Evolutionary conservation across 2,329 filamentous ascomycete species (phyloP), one percentile per base, ranked within the genome.

Genomic region (Arthrobotrys sphaeroides): DNA sequence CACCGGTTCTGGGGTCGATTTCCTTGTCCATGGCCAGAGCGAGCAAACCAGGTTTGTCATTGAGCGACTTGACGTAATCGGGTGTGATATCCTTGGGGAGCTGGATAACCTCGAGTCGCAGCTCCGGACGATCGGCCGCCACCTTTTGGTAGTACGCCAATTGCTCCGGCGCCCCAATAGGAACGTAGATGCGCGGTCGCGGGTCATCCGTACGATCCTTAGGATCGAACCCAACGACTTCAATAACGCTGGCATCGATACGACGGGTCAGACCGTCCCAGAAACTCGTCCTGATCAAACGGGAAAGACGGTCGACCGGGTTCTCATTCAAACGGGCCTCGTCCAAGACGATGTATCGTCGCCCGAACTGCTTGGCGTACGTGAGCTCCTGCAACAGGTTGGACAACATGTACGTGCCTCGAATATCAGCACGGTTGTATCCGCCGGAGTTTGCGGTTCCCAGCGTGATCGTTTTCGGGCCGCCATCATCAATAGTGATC

Each of bases 201-300:
- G 93, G 94, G 80, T 98, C 91, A 69, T 87, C 87, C 1, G 94
- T 98, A 93, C 94, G 97, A 82, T 98, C 94, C 83, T 99, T 98
- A 43, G 94, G 92, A 81, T 99, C 95, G 77, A 86, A 88, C 18
- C 92, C 95, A 16, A 95, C 94, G 78, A 93, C 85, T 73, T 94
- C 92, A 79, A 99, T 92, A 80, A 89, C 92, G 47, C 90, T 92
- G 7, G 90, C 92, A 83, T 99, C 95, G 78, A 98, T 96, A 9
- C 91, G 88, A 74, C 95, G 88, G 2, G 94, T 98, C 78, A 99
- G 84, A 4, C 91, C 92, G 76, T 93, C 90, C 95, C 95, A 99
- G 83, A 98, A 99, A 66, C 92, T 91, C 79, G 93, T 90, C 77
- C 90, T 90, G 81, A 99, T 96, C 62, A 97, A 86, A 33, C 95